Evolutionary conservation across 2,329 filamentous ascomycete species (phyloP).

Genomic region (Xylariaceae sp.): DNA sequence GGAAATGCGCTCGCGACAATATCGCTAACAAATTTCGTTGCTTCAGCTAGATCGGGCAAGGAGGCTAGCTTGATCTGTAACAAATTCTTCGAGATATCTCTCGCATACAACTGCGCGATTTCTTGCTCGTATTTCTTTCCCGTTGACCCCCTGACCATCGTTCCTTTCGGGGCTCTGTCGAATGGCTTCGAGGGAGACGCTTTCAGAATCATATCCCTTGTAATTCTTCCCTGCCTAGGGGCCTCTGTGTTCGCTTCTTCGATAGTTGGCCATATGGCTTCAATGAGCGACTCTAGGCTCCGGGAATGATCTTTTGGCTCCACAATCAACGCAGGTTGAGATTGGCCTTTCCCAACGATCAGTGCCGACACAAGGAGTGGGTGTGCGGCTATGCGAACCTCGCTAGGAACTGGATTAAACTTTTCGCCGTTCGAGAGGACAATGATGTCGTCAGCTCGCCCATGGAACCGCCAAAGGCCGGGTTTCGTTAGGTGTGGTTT

Average conservation of each 20-base stretch:
- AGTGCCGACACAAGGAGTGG: constrained; percentile 8
- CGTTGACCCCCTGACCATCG: constrained; percentile 6
- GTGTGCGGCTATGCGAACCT: constrained; percentile 5
- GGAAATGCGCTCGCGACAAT: constrained; percentile 13
- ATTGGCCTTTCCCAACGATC: constrained; percentile 11
- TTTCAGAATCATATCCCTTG: constrained; percentile 1
- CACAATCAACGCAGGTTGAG: constrained; percentile 10
- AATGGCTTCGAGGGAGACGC: constrained; percentile 5
- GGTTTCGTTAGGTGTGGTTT: constrained; percentile 4
- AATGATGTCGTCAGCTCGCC: constrained; percentile 11
- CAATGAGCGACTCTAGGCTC: neutral
- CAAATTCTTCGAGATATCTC: neutral
- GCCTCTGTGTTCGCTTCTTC: constrained; percentile 9
- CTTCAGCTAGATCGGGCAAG: neutral
- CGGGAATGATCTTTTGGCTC: constrained; percentile 2
- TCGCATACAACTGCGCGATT: constrained; percentile 4
- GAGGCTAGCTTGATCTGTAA: neutral
- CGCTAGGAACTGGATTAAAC: constrained; percentile 10
- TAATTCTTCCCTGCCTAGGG: constrained; percentile 8
- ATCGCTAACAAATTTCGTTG: constrained; percentile 5
- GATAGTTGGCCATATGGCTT: constrained; percentile 10
- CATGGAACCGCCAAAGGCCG: constrained; percentile 11
- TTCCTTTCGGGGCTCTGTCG: constrained; percentile 9
- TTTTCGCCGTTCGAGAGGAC: constrained; percentile 18
- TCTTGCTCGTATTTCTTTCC: constrained; percentile 5